Conservation (phyloP, 345 rosid species). For the Salix brachista region DNA sequence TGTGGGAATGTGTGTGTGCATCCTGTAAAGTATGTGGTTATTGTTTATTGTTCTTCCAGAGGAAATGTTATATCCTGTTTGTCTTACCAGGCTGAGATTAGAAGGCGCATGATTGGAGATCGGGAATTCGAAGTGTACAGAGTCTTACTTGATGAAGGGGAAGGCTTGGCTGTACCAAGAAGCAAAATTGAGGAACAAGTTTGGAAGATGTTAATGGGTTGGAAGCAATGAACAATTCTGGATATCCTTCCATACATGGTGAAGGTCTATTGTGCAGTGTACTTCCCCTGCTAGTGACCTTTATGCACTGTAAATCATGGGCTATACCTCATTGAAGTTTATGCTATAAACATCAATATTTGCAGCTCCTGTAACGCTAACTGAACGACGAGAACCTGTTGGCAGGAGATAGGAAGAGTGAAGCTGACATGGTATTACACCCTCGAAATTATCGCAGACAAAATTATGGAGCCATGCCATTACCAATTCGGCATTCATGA, state of each 20-base stretch:
- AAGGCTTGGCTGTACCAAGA: slow-evolving; percentile 39
- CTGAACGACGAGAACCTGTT: background rate
- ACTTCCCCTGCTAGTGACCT: background rate
- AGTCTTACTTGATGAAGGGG: slow-evolving; percentile 75
- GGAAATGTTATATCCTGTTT: background rate
- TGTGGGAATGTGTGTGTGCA: background rate
- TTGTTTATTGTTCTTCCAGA: background rate
- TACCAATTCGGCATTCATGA: background rate
- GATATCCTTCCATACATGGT: background rate
- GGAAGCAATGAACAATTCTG: slow-evolving; percentile 44
- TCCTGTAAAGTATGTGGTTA: background rate
- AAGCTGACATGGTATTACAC: background rate
- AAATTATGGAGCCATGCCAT: background rate
- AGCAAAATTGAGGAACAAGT: slow-evolving; percentile 68
- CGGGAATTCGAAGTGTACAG: slow-evolving; percentile 93
- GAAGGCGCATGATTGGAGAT: slow-evolving; percentile 63
- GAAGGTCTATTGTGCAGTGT: background rate
- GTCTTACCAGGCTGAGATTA: slow-evolving; percentile 68
- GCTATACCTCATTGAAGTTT: background rate
- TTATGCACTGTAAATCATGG: slow-evolving; percentile 9
- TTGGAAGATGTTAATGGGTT: slow-evolving; percentile 88
- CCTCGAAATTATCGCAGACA: background rate
- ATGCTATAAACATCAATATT: background rate
- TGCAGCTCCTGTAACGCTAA: background rate
- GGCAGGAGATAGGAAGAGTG: background rate